These are phyloP conservation scores for Starmerella etchellsii DNA, from an alignment of 805 yeast genomes.

Conservation along the genomic window DNA sequence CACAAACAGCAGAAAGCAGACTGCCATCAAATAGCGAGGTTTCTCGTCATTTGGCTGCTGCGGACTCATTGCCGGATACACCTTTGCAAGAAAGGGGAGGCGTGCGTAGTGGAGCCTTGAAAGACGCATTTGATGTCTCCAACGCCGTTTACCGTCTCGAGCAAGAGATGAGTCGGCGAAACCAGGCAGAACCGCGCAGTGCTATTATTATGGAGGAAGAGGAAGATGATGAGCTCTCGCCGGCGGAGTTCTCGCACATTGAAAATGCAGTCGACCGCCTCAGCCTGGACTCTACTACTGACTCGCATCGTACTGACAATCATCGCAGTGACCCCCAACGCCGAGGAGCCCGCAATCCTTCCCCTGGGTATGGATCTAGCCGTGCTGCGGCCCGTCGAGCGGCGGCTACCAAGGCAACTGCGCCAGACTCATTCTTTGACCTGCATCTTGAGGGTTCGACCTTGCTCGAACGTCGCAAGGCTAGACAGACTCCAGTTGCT, in stretches of 20 bases:
- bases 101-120: constrained; percentile 43
- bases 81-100: constrained; percentile 17
- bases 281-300: constrained; percentile 1
- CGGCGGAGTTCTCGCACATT: constrained; percentile 14
- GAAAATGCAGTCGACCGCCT: constrained; percentile 14
- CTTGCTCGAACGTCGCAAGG: constrained; percentile 36
- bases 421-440: constrained; percentile 33
- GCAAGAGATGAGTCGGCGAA: constrained; percentile 39
- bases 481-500: constrained; percentile 14
- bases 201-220: constrained; percentile 27
- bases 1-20: constrained; percentile 21
- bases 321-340: neutral
- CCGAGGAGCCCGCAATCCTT: neutral
- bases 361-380: constrained; percentile 12
- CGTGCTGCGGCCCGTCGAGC: constrained; percentile 16
- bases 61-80: constrained; percentile 10
- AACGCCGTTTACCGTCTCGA: constrained; percentile 76
- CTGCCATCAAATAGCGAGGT: constrained; percentile 9
- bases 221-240: constrained; percentile 26
- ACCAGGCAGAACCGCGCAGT: constrained; percentile 15
- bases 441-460: constrained; percentile 54
- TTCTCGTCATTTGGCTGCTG: constrained; percentile 3
- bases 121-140: constrained; percentile 77
- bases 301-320: neutral
- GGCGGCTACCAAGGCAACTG: constrained; percentile 3